Conservation (phyloP, 192 early-diverging fungal species). For the Gonapodya sp. region DNA sequence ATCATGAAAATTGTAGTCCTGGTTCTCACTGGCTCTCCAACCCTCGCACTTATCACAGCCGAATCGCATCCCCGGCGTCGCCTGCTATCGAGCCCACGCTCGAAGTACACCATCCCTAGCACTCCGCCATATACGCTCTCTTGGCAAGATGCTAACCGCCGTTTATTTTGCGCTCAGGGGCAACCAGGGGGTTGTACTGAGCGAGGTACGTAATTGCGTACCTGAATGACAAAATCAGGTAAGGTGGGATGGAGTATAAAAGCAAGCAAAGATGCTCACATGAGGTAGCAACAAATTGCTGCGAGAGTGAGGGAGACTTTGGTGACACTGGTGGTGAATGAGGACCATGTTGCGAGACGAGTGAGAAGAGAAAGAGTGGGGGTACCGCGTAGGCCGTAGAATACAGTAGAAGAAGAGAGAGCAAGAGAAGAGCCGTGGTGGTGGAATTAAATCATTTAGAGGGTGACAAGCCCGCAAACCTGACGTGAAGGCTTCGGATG, state of each 20-base stretch:
- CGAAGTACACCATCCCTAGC: no score
- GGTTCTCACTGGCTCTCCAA: no score
- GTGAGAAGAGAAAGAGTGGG: background rate
- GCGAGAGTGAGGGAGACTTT: background rate
- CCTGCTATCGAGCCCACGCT: no score
- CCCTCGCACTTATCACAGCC: no score
- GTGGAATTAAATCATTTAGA: background rate
- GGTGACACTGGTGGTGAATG: background rate
- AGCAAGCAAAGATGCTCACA: background rate
- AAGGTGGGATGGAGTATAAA: background rate
- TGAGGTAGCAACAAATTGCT: conserved; percentile 4
- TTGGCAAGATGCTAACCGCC: background rate
- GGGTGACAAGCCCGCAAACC: no score
- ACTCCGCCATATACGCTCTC: no score
- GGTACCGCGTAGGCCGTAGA: no score
- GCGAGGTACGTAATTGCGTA: conserved; percentile 8
- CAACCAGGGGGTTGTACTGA: background rate
- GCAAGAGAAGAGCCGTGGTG: background rate
- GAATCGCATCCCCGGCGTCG: no score
- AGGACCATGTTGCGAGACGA: background rate
- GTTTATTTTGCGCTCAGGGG: background rate
- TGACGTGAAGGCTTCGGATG: no score
- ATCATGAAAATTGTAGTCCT: no score
- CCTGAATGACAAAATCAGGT: background rate
- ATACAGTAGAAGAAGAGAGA: no score